A percentile compares a stretch with the other conserved stretches of the same genome.
Evolutionary conservation across 176 grass and related monocot genomes (phyloP).

Genomic region (Poa pratensis): DNA sequence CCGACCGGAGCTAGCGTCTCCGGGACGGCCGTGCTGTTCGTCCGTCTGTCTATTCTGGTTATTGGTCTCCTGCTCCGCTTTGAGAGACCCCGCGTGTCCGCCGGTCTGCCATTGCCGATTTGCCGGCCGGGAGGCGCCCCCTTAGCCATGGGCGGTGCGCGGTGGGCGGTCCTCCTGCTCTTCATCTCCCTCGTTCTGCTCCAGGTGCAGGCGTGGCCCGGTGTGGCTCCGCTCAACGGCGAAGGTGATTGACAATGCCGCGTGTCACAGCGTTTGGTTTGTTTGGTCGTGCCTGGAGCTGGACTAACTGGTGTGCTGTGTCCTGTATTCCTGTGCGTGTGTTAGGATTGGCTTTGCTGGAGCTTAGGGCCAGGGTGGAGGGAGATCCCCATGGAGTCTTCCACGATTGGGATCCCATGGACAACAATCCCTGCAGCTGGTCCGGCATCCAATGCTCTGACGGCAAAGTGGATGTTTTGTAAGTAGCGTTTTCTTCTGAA

Average conservation of each 20-base stretch:
- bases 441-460: conserved; percentile 71
- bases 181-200: conserved; percentile 39
- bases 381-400: conserved; percentile 74
- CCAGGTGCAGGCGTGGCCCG: not conserved
- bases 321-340: not conserved
- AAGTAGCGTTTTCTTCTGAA: conserved; percentile 47
- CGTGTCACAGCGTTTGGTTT: not conserved
- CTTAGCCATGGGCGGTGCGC: conserved; percentile 42
- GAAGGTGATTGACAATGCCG: conserved; percentile 35
- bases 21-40: conserved; percentile 30
- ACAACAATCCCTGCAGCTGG: conserved; percentile 66
- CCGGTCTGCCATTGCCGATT: conserved; percentile 13
- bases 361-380: conserved; percentile 69
- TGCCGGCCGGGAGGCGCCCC: conserved; percentile 4
- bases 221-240: conserved; percentile 32
- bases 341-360: conserved; percentile 76
- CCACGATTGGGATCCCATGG: conserved; percentile 70
- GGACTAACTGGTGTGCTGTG: not conserved
- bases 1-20: conserved; percentile 20
- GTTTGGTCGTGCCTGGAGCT: not conserved
- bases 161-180: conserved; percentile 27
- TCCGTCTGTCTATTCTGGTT: not conserved
- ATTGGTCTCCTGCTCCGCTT: not conserved
- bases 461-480: conserved; percentile 83
- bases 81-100: not conserved